phyloP scores from a whole-genome alignment of 495 filamentous ascomycete species.

The Extremus antarcticus region DNA sequence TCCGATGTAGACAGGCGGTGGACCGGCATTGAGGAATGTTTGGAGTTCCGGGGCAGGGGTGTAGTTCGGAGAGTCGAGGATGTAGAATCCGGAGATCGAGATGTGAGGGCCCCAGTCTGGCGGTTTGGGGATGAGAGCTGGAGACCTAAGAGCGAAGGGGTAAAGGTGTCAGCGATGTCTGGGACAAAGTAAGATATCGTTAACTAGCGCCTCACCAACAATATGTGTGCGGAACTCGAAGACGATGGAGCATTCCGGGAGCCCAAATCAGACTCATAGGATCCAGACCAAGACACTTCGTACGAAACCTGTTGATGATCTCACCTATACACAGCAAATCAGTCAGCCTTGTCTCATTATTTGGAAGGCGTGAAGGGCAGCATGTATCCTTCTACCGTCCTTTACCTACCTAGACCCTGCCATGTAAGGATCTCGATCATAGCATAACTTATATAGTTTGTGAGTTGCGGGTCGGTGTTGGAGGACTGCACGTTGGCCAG shows the following conservation, averaged over 20 bases:
- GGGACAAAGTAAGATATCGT: too few relatives aligned
- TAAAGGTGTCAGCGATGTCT: too few relatives aligned
- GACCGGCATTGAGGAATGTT: slow-evolving; percentile 52
- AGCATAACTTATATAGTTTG: slow-evolving; percentile 65
- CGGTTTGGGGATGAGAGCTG: slow-evolving; percentile 69
- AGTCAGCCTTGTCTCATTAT: too few relatives aligned
- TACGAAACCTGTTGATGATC: slow-evolving; percentile 28
- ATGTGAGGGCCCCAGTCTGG: slow-evolving; percentile 64
- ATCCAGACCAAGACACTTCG: slow-evolving; percentile 25
- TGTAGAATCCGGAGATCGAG: slow-evolving; percentile 63
- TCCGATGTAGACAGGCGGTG: slow-evolving; percentile 68
- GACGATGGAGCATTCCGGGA: slow-evolving; percentile 49
- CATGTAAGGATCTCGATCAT: slow-evolving; percentile 63
- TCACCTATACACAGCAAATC: too few relatives aligned
- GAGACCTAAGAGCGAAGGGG: too few relatives aligned
- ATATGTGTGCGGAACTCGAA: slow-evolving; percentile 67
- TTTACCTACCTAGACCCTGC: slow-evolving; percentile 30
- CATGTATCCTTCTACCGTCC: too few relatives aligned
- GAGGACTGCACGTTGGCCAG: slow-evolving; percentile 55
- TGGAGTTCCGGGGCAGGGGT: slow-evolving; percentile 50
- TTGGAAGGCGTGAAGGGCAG: too few relatives aligned
- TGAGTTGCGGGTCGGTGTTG: slow-evolving; percentile 45
- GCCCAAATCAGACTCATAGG: slow-evolving; percentile 48
- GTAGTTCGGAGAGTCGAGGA: slow-evolving; percentile 52
- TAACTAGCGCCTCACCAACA: too few relatives aligned